Evolutionary conservation across 2,329 filamentous ascomycete genomes (phyloP), one percentile per base, ranked within the genome.

Genomic region (Didymella lethalis): DNA sequence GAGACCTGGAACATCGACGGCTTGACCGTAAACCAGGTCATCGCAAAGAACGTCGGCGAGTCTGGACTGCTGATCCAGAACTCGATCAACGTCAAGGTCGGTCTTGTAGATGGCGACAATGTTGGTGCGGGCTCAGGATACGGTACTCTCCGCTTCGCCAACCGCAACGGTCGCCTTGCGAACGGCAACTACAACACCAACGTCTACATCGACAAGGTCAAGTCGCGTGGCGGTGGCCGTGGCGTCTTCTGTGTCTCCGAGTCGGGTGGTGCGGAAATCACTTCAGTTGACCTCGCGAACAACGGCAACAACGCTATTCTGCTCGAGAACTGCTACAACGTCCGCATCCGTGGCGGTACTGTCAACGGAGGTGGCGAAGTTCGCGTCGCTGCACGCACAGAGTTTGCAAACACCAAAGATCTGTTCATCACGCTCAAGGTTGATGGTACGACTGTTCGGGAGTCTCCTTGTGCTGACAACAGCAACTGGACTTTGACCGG

Each of bases 1-100:
- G 85, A 87, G 73, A 84, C 82, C 0, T 86, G 84, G 83, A 86
- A 86, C 70, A 86, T 86, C 41, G 80, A 86, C 62, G 81, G 82
- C 11, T 78, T 87, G 2, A 77, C 70, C 0, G 83, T 87, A 64
- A 78, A 79, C 63, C 73, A 77, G 18, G 84, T 87, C 41, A 81
- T 86, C 34, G 85, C 84, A 1, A 76, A 76, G 8, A 75, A 86
- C 58, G 81, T 84, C 2, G 84, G 83, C 41, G 84, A 87, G 71
- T 84, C 75, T n/a, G 85, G 84, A 0, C 64, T 87, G n/a, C 77
- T 87, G 16, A 71, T 87, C 29, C 84, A 87, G 54, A 80, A 78
- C 40, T 83, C 83, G 0, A 80, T 73, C 5, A 85, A 86, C 58
- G 84, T 82, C 0, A 66, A 73, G 3, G 82, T 86, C 25, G 82